Percentiles rank a stretch among this genome's conserved stretches.
phyloP scores from a whole-genome alignment of 129 eudicot species.

The Lactuca sativa region DNA sequence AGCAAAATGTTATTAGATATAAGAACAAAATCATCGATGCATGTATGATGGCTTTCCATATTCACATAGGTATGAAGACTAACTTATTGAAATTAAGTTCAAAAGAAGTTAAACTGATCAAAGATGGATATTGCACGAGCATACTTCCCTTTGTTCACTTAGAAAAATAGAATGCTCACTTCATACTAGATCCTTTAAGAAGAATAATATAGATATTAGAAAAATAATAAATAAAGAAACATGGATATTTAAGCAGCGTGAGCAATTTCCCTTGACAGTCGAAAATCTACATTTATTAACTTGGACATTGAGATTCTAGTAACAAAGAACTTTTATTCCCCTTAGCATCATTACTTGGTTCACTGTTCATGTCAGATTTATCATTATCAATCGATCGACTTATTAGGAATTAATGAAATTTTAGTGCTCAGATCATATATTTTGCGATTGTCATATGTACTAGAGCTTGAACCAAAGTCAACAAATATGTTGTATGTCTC shows the following conservation, averaged over 20 bases:
- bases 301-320: slow-evolving; percentile 80
- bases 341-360: slow-evolving; percentile 56
- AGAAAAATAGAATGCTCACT: slow-evolving; percentile 29
- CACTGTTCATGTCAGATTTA: slow-evolving; percentile 39
- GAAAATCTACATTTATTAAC: slow-evolving; percentile 86
- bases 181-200: slow-evolving; percentile 9
- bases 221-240: slow-evolving; percentile 1
- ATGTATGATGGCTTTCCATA: slow-evolving; percentile 1
- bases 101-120: slow-evolving; percentile 69
- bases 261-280: slow-evolving; percentile 93
- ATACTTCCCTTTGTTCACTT: slow-evolving; percentile 97
- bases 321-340: slow-evolving; percentile 75
- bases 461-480: slow-evolving; percentile 42
- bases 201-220: background rate
- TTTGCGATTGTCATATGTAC: slow-evolving; percentile 38
- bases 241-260: slow-evolving; percentile 49
- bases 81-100: slow-evolving; percentile 3
- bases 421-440: slow-evolving; percentile 43
- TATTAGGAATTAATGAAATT: slow-evolving; percentile 37
- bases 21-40: slow-evolving; percentile 13
- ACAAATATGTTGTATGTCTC: slow-evolving; percentile 36
- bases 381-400: slow-evolving; percentile 45
- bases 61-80: slow-evolving; percentile 9
- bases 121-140: slow-evolving; percentile 83
- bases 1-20: background rate